These are phyloP conservation scores for Gossypium stocksii DNA, from an alignment of 345 rosid genomes.

Conservation along the genomic window DNA sequence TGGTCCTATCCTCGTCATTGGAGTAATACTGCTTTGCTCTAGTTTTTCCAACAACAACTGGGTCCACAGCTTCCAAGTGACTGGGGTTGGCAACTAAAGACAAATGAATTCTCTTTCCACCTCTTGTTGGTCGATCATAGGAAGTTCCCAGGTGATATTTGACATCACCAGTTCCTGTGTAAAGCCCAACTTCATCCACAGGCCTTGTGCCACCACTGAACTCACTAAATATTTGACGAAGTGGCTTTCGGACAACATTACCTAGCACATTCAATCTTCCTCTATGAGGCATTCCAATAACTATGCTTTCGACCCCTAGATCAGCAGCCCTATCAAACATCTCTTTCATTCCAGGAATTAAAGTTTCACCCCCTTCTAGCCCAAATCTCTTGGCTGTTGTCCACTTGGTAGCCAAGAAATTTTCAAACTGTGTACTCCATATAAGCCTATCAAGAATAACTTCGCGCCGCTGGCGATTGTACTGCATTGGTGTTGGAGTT, in stretches of 20 bases:
- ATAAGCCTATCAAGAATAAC: slow-evolving; percentile 76
- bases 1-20: slow-evolving; percentile 55
- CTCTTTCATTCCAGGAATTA: neutral
- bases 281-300: slow-evolving; percentile 52
- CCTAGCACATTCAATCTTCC: slow-evolving; percentile 78
- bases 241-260: slow-evolving; percentile 74
- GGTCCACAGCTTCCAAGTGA: slow-evolving; percentile 88
- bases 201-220: slow-evolving; percentile 79
- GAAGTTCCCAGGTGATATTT: slow-evolving; percentile 85
- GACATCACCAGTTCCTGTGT: slow-evolving; percentile 84
- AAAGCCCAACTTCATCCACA: slow-evolving; percentile 74
- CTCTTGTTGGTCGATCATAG: slow-evolving; percentile 84
- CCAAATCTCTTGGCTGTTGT: neutral
- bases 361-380: neutral
- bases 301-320: neutral
- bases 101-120: slow-evolving; percentile 77
- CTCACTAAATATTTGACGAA: slow-evolving; percentile 77
- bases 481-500: slow-evolving; percentile 70
- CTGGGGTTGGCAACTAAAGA: slow-evolving; percentile 88
- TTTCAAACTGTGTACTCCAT: slow-evolving; percentile 74
- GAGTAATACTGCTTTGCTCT: slow-evolving; percentile 80
- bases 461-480: slow-evolving; percentile 57
- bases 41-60: slow-evolving; percentile 79
- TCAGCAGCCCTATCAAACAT: neutral
- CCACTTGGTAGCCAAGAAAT: neutral